Evolutionary conservation across 345 rosid genomes (phyloP).

Genomic region (Pistacia vera): DNA sequence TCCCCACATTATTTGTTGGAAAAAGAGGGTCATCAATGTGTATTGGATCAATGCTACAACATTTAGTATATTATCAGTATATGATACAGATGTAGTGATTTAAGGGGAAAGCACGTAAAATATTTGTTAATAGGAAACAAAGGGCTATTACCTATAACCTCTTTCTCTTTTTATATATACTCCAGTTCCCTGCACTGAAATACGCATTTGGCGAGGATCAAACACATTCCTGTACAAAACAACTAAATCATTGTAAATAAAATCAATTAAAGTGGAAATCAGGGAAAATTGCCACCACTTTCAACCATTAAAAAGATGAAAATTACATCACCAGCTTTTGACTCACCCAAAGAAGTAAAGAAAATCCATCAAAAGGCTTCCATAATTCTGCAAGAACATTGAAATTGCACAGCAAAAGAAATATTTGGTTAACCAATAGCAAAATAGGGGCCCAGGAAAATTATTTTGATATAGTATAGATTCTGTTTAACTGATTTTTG

Average conservation of each 20-base stretch:
- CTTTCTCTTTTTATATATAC: slow-evolving; percentile 84
- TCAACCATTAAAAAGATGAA: slow-evolving; percentile 15
- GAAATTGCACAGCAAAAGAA: slow-evolving; percentile 20
- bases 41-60: slow-evolving; percentile 85
- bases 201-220: slow-evolving; percentile 98
- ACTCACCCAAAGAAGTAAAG: slow-evolving; percentile 98
- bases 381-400: slow-evolving; percentile 70
- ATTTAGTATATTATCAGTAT: slow-evolving; percentile 29
- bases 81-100: slow-evolving; percentile 16
- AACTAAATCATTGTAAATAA: background rate
- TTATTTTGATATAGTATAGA: too few species aligned
- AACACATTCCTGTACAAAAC: slow-evolving; percentile 73
- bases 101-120: slow-evolving; percentile 18
- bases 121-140: slow-evolving; percentile 10
- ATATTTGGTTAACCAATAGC: background rate
- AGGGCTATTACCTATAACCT: slow-evolving; percentile 74
- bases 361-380: slow-evolving; percentile 96
- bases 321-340: slow-evolving; percentile 21
- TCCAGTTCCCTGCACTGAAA: slow-evolving; percentile 95
- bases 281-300: background rate
- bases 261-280: background rate
- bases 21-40: slow-evolving; percentile 96
- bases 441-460: background rate
- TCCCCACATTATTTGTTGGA: slow-evolving; percentile 91
- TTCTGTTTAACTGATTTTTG: background rate